A percentile compares a stretch with the other conserved stretches of the same genome.
Evolutionary conservation across 192 early-diverging fungal species (phyloP).

Genomic region (Rhizoclosmatium globosum): DNA sequence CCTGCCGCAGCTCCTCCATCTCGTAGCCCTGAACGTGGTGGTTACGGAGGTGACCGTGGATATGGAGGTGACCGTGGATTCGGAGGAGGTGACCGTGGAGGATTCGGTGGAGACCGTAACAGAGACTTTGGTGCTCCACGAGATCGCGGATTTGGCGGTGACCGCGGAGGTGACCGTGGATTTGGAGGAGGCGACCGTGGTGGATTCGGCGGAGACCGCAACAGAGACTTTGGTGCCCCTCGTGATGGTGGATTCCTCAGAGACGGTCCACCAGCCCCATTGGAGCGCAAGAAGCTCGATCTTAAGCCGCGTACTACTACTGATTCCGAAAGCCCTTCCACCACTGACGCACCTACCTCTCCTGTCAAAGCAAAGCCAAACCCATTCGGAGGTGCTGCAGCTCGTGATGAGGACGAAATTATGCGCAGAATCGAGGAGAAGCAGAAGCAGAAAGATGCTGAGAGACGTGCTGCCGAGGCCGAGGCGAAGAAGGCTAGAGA

Average conservation of each 20-base stretch:
- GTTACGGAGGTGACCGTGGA: slow-evolving; percentile 10
- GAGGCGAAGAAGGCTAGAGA: slow-evolving; percentile 43
- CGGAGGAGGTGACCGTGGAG: slow-evolving; percentile 31
- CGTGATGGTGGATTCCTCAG: slow-evolving; percentile 18
- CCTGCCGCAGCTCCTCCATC: background rate
- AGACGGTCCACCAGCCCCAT: background rate
- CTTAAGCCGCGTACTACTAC: slow-evolving; percentile 48
- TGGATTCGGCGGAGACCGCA: slow-evolving; percentile 40
- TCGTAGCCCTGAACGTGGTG: slow-evolving; percentile 4
- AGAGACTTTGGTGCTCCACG: slow-evolving; percentile 66
- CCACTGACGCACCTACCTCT: background rate
- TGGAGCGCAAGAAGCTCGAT: slow-evolving; percentile 52
- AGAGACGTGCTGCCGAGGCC: slow-evolving; percentile 48
- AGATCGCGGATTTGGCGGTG: slow-evolving; percentile 20
- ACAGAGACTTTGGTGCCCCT: slow-evolving; percentile 16
- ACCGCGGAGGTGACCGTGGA: slow-evolving; percentile 25
- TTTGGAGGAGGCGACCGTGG: slow-evolving; percentile 38
- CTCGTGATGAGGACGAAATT: slow-evolving; percentile 62
- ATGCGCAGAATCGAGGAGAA: slow-evolving; percentile 61
- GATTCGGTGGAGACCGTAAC: slow-evolving; percentile 32
- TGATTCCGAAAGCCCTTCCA: slow-evolving; percentile 6
- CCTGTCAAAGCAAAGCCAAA: slow-evolving; percentile 52
- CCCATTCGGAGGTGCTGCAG: slow-evolving; percentile 62
- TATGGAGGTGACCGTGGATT: background rate
- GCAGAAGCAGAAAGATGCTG: slow-evolving; percentile 49